phyloP scores from a whole-genome alignment of 192 early-diverging fungal species.

The Geranomyces variabilis region DNA sequence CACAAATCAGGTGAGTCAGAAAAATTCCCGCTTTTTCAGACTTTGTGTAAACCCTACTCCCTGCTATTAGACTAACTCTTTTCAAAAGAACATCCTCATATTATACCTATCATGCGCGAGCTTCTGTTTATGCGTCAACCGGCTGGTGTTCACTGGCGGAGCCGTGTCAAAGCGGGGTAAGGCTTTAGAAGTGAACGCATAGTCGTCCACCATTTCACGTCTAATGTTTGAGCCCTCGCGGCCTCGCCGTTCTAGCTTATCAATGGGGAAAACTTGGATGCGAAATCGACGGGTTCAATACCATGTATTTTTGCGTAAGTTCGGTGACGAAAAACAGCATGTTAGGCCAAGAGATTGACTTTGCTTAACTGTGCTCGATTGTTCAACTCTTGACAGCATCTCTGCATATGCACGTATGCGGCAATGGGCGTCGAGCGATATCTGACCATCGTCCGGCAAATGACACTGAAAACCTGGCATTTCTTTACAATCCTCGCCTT shows the following conservation, averaged over 20 bases:
- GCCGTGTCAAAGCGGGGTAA: not conserved
- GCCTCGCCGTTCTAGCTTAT: not conserved
- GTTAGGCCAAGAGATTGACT: not conserved
- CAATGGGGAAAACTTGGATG: conserved; percentile 1
- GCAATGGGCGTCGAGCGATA: conserved; percentile 6
- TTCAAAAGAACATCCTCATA: conserved; percentile 2
- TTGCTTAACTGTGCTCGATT: too few species aligned
- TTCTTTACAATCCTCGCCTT: not conserved
- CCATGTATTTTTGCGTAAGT: not conserved
- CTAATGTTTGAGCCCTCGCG: not conserved
- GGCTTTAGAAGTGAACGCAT: not conserved
- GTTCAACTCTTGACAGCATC: not conserved
- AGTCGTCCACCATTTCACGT: not conserved
- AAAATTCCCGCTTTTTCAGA: too few species aligned
- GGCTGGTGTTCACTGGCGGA: conserved; percentile 1
- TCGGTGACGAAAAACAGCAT: not conserved
- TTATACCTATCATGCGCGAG: not conserved
- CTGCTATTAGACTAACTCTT: too few species aligned
- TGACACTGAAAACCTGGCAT: not conserved
- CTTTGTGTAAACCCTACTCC: too few species aligned
- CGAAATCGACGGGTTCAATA: not conserved
- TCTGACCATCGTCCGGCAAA: not conserved
- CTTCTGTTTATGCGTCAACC: not conserved
- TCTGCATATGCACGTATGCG: not conserved
- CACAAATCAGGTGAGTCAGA: conserved; percentile 1